phyloP scores from a whole-genome alignment of 805 yeast species.

The Candida pseudofarinosa region DNA sequence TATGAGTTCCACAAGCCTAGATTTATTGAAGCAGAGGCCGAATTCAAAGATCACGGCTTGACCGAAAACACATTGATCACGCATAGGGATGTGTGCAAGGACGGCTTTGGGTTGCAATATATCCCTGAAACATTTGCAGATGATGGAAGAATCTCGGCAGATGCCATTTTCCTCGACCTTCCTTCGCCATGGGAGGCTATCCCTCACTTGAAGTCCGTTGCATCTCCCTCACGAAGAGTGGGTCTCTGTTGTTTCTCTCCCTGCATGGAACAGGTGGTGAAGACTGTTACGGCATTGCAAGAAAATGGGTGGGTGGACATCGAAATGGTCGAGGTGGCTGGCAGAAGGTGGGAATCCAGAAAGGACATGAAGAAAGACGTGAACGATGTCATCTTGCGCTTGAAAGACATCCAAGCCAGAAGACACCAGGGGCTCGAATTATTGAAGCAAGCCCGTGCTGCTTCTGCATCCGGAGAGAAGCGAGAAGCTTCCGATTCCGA shows the following conservation, averaged over 20 bases:
- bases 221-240: constrained; percentile 49
- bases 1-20: constrained; percentile 91
- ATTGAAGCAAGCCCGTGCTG: constrained; percentile 40
- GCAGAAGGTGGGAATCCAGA: constrained; percentile 84
- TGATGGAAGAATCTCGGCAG: constrained; percentile 47
- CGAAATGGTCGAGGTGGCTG: constrained; percentile 89
- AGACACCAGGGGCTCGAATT: constrained; percentile 60
- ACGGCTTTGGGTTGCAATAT: constrained; percentile 63
- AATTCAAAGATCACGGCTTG: constrained; percentile 71
- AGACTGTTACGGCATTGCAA: constrained; percentile 73
- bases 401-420: constrained; percentile 74
- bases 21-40: constrained; percentile 70
- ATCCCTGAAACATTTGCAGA: constrained; percentile 22
- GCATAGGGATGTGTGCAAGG: constrained; percentile 88
- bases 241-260: constrained; percentile 95
- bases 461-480: constrained; percentile 15
- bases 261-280: constrained; percentile 93
- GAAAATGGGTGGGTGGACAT: constrained; percentile 77
- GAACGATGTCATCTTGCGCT: constrained; percentile 70
- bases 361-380: constrained; percentile 80
- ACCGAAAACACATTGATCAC: constrained; percentile 58
- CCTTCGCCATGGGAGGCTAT: constrained; percentile 98
- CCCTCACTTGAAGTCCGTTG: constrained; percentile 61
- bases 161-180: constrained; percentile 79
- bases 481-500: constrained; percentile 22